These are phyloP conservation scores for Cyberlindnera mrakii DNA, from an alignment of 805 yeast species.

Conservation along the genomic window DNA sequence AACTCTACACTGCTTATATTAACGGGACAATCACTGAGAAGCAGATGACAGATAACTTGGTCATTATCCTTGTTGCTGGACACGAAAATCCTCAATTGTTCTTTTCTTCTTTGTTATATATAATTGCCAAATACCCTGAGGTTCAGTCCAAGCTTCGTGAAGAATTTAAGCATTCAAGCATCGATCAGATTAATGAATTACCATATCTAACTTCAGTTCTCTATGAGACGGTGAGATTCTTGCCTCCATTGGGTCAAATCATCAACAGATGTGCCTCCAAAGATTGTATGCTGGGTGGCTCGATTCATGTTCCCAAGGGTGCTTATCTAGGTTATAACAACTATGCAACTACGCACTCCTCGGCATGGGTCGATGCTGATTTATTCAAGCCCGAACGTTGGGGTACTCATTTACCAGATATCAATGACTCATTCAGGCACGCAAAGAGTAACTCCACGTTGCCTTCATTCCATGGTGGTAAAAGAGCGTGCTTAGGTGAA, in stretches of 20 bases:
- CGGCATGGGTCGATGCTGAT: constrained; percentile 42
- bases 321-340: constrained; percentile 52
- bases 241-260: constrained; percentile 53
- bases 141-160: constrained; percentile 29
- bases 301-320: constrained; percentile 41
- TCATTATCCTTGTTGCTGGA: constrained; percentile 53
- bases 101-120: constrained; percentile 39
- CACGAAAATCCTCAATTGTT: constrained; percentile 58
- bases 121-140: constrained; percentile 36
- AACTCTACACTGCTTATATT: constrained; percentile 34
- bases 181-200: constrained; percentile 11
- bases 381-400: constrained; percentile 44
- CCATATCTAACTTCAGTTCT: constrained; percentile 31
- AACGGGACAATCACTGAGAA: constrained; percentile 33
- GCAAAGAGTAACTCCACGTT: constrained; percentile 41
- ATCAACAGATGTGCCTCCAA: constrained; percentile 42
- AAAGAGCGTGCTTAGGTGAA: constrained; percentile 56
- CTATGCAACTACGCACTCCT: constrained; percentile 43
- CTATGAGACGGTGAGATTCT: constrained; percentile 42
- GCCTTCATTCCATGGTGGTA: constrained; percentile 55
- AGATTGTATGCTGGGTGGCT: constrained; percentile 32
- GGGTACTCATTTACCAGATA: constrained; percentile 37
- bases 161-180: constrained; percentile 6
- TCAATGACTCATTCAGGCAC: constrained; percentile 32
- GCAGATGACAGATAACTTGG: constrained; percentile 48